Evolutionary conservation across 2,329 filamentous ascomycete genomes (phyloP).

Genomic region (Pseudocercospora ulei): DNA sequence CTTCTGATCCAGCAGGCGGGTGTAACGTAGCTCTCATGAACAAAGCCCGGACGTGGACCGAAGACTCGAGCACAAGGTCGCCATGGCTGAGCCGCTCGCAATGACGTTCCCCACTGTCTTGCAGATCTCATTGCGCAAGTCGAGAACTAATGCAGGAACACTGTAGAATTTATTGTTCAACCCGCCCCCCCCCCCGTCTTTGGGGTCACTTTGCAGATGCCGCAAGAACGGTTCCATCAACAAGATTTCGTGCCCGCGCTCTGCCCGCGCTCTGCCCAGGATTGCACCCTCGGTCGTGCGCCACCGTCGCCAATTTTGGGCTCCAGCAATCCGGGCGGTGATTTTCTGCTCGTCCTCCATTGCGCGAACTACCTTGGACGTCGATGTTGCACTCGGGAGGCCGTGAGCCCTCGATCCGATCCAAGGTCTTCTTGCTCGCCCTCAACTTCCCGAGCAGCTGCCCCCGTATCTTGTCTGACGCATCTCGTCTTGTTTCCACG

Average conservation of each 20-base stretch:
- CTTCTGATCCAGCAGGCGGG: conserved; percentile 18
- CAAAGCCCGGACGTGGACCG: conserved; percentile 21
- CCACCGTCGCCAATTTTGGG: conserved; percentile 2
- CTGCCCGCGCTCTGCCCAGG: not conserved
- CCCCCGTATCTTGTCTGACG: too few relatives aligned
- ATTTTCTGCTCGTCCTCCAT: conserved; percentile 3
- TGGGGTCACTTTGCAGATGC: conserved; percentile 20
- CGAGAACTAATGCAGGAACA: conserved; percentile 30
- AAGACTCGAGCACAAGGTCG: conserved; percentile 17
- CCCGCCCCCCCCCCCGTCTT: conserved; percentile 18
- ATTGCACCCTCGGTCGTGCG: conserved; percentile 1
- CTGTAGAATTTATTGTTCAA: conserved; percentile 19
- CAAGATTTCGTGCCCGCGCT: too few relatives aligned
- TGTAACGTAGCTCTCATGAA: conserved; percentile 25
- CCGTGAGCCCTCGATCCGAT: not conserved
- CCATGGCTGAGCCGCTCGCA: conserved; percentile 22
- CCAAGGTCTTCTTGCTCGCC: not conserved
- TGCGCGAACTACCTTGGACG: not conserved
- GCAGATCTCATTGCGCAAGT: conserved; percentile 27
- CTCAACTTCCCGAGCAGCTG: conserved; percentile 3
- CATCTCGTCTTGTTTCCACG: too few relatives aligned
- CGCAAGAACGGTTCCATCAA: not conserved
- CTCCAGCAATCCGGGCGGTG: not conserved
- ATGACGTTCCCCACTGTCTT: conserved; percentile 19
- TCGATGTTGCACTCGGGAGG: conserved; percentile 3